These are phyloP conservation scores for Coemansia sp. DNA, from an alignment of 192 early-diverging fungal species.

Conservation along the genomic window DNA sequence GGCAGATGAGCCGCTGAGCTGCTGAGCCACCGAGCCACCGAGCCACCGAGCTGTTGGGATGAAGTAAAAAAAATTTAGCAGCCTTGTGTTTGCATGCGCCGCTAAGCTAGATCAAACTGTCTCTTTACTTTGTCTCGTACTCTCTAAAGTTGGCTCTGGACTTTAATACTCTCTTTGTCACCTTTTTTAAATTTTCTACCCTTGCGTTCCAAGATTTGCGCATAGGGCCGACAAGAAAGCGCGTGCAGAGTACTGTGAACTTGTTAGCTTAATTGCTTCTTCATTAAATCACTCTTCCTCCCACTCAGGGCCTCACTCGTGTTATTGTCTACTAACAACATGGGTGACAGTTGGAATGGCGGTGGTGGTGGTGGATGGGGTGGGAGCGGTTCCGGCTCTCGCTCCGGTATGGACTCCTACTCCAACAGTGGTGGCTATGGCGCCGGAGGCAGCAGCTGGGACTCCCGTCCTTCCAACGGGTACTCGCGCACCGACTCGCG, in stretches of 20 bases:
- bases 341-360: constrained; percentile 25
- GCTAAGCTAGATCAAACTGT: background rate
- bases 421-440: background rate
- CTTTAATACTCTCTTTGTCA: background rate
- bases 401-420: background rate
- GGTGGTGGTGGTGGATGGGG: constrained; percentile 4
- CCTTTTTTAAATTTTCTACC: background rate
- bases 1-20: background rate
- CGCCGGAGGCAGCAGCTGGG: constrained; percentile 11
- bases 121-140: background rate
- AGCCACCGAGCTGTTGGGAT: no score
- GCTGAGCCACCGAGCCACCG: background rate
- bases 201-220: constrained; percentile 1
- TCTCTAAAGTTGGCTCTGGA: no score
- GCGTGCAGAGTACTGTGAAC: background rate
- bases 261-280: background rate
- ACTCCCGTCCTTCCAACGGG: constrained; percentile 22
- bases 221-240: background rate
- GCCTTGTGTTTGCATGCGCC: background rate
- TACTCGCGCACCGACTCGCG: constrained; percentile 20
- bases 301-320: constrained; percentile 2
- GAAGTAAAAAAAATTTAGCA: background rate
- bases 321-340: constrained; percentile 5
- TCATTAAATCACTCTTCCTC: background rate
- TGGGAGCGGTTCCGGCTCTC: background rate